Evolutionary conservation across 179 eudicot species (phyloP).

Genomic region (Sideroxylon spinosum): DNA sequence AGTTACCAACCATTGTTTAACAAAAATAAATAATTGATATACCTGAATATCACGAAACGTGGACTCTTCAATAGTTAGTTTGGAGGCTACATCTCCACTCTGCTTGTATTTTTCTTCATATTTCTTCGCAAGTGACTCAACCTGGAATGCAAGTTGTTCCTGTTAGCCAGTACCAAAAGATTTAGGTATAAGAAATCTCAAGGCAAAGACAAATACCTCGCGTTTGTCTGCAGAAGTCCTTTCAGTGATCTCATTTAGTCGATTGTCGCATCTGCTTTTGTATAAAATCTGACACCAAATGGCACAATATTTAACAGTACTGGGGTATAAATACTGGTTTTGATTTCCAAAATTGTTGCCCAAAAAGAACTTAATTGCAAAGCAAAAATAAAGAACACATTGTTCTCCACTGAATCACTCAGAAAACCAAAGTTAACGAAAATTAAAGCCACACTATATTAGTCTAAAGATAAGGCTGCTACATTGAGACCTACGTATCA

Average conservation of each 20-base stretch:
- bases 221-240: constrained; percentile 74
- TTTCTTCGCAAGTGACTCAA: constrained; percentile 71
- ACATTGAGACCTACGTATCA: too few relatives aligned
- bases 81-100: constrained; percentile 89
- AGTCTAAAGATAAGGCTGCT: not conserved
- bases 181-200: not conserved
- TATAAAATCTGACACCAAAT: constrained; percentile 62
- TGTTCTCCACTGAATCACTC: not conserved
- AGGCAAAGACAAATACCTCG: constrained; percentile 49
- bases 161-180: constrained; percentile 8
- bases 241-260: constrained; percentile 81
- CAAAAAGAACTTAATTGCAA: not conserved
- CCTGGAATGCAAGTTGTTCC: constrained; percentile 35
- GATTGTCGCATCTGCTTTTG: constrained; percentile 94
- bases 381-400: not conserved
- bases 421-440: not conserved
- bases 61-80: constrained; percentile 85
- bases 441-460: not conserved
- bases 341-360: not conserved
- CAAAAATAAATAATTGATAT: constrained; percentile 8
- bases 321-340: not conserved
- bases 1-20: not conserved
- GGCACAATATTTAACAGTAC: constrained; percentile 6
- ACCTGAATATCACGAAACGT: constrained; percentile 99
- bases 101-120: constrained; percentile 94